These are phyloP conservation scores for Urochloa ruziziensis DNA, from an alignment of 176 grass and related monocot species.

Conservation along the genomic window DNA sequence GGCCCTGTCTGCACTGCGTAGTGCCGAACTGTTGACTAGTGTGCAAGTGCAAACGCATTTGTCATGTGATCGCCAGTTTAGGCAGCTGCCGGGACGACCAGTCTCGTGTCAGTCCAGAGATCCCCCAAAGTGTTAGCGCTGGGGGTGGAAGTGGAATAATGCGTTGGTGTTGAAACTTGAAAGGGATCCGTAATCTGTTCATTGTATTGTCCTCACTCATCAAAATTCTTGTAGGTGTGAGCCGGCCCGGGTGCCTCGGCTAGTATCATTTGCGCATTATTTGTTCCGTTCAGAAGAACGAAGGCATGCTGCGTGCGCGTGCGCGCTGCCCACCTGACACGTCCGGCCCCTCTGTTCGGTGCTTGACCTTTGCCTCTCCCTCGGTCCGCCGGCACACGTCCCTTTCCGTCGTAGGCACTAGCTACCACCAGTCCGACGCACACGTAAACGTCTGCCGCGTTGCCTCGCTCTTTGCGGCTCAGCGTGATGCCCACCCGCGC, in stretches of 20 bases:
- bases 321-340: neutral
- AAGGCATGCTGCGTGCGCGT: too few species aligned
- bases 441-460: neutral
- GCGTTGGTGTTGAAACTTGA: too few species aligned
- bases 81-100: neutral
- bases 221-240: too few species aligned
- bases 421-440: neutral
- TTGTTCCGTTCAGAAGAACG: neutral
- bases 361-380: neutral
- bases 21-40: constrained; percentile 13
- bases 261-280: too few species aligned
- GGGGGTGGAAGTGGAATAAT: too few species aligned
- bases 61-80: neutral
- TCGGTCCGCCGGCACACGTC: neutral
- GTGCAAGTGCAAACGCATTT: neutral
- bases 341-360: too few species aligned
- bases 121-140: neutral
- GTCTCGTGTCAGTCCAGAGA: neutral
- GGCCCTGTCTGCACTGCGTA: neutral
- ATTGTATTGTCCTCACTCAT: too few species aligned
- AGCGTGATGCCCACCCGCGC: too few species aligned
- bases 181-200: too few species aligned
- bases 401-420: neutral
- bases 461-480: neutral
- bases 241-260: too few species aligned